Base-by-base conservation (phyloP, 371 early-diverging fungal species). In the Mucor piriformis region DNA sequence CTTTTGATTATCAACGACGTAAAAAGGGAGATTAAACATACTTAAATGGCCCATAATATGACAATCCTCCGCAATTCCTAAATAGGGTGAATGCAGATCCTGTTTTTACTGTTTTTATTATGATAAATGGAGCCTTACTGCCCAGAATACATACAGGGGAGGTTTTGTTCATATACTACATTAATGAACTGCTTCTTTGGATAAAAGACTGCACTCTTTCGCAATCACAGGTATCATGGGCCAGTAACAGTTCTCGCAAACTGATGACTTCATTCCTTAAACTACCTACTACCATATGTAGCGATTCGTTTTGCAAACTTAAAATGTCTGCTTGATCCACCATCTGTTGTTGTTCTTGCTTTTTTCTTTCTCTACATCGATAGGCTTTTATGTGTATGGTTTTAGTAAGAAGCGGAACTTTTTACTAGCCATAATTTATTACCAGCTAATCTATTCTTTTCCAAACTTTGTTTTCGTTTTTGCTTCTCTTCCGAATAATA, bases 361-460 rank as follows among this genome's bases (percentile, higher is more conserved):
- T 61, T 43, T 61, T 61, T 33, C 47, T 48, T 32, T 54, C 52
- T 16, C 61, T 47, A 49, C 54, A 54, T 6, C 54, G 29, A 25
- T 48, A 54, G 0, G 54, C 54, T 61, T 15, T 35, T 2, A 15
- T 16, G 34, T 34, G 21, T 13, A 32, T 44, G n/a, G 43, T 13
- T 18, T 13, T 42, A n/a, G 3, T 13, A 43, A 8, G 16, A 33
- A n/a, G 11, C n/a, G n/a, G 3, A 23, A 27, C 34, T 18, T 42
- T 16, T 11, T 10, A 6, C 6, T 40, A 6, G n/a, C n/a, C n/a
- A n/a, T n/a, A n/a, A n/a, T 40, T 16, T 16, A 18, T 47, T 53
- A 61, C 61, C 61, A 35, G 61, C 61, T 7, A 54, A 37, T 49
- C 61, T n/a, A 24, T 61, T 61, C 20, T 44, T 37, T 21, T 61